Evolutionary conservation across 495 filamentous ascomycete species (phyloP).

Genomic region (Hypoxylon cercidicola): DNA sequence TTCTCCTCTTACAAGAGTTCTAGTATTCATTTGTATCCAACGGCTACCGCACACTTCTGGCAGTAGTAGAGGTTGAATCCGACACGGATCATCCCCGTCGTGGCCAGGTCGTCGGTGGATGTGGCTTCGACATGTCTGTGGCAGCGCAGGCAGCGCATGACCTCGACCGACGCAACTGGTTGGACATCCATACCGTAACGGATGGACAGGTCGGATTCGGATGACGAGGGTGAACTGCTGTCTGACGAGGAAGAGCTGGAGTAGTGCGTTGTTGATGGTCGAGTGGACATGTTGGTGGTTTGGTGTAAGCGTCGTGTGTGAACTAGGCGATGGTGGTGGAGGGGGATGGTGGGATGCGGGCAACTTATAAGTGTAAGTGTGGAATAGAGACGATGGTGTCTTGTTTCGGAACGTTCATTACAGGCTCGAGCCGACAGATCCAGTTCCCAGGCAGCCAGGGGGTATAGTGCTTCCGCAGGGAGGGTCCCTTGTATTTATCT

Average conservation of each 20-base stretch:
- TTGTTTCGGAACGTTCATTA: slow-evolving; percentile 42
- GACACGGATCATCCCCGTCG: slow-evolving; percentile 71
- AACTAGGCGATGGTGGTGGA: slow-evolving; percentile 17
- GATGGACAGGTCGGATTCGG: slow-evolving; percentile 54
- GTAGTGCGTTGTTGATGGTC: slow-evolving; percentile 50
- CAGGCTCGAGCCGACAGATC: slow-evolving; percentile 35
- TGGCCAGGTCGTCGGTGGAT: slow-evolving; percentile 62
- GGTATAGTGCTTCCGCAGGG: slow-evolving; percentile 24
- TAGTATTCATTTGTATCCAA: slow-evolving; percentile 72
- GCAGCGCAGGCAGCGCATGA: slow-evolving; percentile 66
- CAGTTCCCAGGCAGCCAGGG: slow-evolving; percentile 21
- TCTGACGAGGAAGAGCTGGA: slow-evolving; percentile 52
- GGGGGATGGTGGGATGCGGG: slow-evolving; percentile 18
- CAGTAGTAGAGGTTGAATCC: slow-evolving; percentile 85
- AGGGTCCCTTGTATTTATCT: slow-evolving; percentile 35
- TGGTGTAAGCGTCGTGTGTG: slow-evolving; percentile 16
- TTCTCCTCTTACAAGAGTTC: not conserved
- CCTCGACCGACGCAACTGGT: slow-evolving; percentile 58
- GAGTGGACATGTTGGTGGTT: slow-evolving; percentile 49
- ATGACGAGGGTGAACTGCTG: slow-evolving; percentile 53
- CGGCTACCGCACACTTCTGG: slow-evolving; percentile 75
- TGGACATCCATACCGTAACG: slow-evolving; percentile 58
- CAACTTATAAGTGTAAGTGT: slow-evolving; percentile 30
- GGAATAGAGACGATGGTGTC: slow-evolving; percentile 19
- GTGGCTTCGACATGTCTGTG: slow-evolving; percentile 64